Evolutionary conservation across 2,329 filamentous ascomycete genomes (phyloP).

Genomic region (Fusarium paranaense): DNA sequence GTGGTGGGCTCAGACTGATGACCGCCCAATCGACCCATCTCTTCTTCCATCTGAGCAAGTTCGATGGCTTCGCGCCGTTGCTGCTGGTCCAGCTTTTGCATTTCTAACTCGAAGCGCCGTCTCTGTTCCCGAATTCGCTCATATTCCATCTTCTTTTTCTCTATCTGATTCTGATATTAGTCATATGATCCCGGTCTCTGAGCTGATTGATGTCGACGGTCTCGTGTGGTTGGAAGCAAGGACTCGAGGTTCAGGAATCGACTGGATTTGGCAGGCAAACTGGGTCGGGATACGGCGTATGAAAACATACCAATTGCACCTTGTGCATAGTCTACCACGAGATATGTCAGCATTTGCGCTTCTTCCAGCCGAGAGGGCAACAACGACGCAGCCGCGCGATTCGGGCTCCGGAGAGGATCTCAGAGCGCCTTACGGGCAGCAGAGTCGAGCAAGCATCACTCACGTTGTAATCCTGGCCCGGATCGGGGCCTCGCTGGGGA

Average conservation of each 20-base stretch:
- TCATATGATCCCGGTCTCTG: conserved; percentile 5
- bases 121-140: conserved; percentile 91
- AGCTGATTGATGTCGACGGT: neutral
- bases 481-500: conserved; percentile 61
- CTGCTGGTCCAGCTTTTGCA: conserved; percentile 89
- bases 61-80: conserved; percentile 86
- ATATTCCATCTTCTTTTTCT: conserved; percentile 94
- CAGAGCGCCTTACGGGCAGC: neutral
- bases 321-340: conserved; percentile 71
- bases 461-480: conserved; percentile 61
- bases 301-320: conserved; percentile 78
- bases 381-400: neutral
- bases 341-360: conserved; percentile 38
- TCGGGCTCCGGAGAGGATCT: conserved; percentile 22
- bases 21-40: conserved; percentile 74
- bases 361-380: neutral
- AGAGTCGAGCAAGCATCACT: conserved; percentile 38
- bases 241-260: neutral
- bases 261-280: neutral
- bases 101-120: conserved; percentile 89
- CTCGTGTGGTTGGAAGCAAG: conserved; percentile 2
- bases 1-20: conserved; percentile 96
- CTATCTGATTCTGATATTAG: conserved; percentile 73
- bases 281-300: conserved; percentile 3
- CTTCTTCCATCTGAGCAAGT: conserved; percentile 85